These are phyloP conservation scores for Dentiscutata heterogama DNA, from an alignment of 371 early-diverging fungal genomes.

Conservation along the genomic window DNA sequence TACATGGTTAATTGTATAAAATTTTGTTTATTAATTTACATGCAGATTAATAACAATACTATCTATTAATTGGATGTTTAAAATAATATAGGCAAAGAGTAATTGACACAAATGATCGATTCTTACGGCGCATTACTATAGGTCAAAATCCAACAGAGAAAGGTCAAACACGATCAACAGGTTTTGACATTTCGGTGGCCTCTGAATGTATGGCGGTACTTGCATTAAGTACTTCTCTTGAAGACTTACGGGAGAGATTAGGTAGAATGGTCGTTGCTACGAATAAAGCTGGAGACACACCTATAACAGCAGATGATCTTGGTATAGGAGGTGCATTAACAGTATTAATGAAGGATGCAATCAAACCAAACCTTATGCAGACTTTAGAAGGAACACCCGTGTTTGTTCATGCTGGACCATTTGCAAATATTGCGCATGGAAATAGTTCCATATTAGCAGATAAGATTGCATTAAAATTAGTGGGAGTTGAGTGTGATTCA, in stretches of 20 bases:
- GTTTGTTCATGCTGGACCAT: constrained; percentile 98
- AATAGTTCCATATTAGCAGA: constrained; percentile 96
- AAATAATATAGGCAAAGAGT: constrained; percentile 73
- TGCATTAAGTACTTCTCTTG: constrained; percentile 87
- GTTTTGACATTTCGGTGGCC: constrained; percentile 97
- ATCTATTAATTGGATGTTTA: too few relatives aligned
- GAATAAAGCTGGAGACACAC: constrained; percentile 76
- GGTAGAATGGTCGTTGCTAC: constrained; percentile 95
- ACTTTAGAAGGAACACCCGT: constrained; percentile 98
- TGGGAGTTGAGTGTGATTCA: constrained; percentile 72
- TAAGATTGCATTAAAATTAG: constrained; percentile 92
- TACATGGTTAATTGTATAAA: constrained; percentile 72
- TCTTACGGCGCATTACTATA: constrained; percentile 89
- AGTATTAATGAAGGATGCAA: constrained; percentile 97
- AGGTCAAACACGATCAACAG: constrained; percentile 87
- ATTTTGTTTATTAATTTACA: background rate
- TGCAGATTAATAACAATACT: background rate
- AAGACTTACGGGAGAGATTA: constrained; percentile 93
- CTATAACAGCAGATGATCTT: constrained; percentile 95
- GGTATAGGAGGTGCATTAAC: constrained; percentile 96
- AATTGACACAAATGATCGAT: constrained; percentile 95
- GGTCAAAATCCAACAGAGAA: constrained; percentile 90
- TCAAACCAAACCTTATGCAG: constrained; percentile 98
- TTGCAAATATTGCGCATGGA: constrained; percentile 98
- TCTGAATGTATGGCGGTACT: constrained; percentile 98